These are phyloP conservation scores for Neocatenulostroma microsporum DNA, from an alignment of 2,329 filamentous ascomycete species.

Conservation along the genomic window DNA sequence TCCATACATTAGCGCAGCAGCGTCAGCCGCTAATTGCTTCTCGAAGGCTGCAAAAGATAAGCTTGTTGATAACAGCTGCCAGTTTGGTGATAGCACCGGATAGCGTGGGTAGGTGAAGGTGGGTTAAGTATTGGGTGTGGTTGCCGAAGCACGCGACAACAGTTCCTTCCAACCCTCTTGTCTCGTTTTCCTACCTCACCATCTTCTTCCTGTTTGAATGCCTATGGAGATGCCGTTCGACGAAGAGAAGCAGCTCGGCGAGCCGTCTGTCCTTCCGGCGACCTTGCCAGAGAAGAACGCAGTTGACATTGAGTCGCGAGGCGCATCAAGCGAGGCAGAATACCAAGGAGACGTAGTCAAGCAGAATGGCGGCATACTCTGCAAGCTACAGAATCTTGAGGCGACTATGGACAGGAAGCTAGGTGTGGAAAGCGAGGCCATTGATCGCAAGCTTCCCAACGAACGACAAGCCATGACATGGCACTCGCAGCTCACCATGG, in stretches of 20 bases:
- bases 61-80: too few relatives aligned
- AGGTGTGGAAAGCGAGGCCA: constrained; percentile 42
- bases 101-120: too few relatives aligned
- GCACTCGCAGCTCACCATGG: constrained; percentile 26
- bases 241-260: constrained; percentile 2
- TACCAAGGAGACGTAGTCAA: constrained; percentile 9
- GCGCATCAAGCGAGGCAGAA: constrained; percentile 8
- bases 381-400: constrained; percentile 31
- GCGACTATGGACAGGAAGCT: constrained; percentile 38
- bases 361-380: constrained; percentile 24
- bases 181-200: too few relatives aligned
- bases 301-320: constrained; percentile 18
- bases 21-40: too few relatives aligned
- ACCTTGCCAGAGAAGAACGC: constrained; percentile 1
- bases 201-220: too few relatives aligned
- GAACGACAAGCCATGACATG: constrained; percentile 38
- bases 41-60: too few relatives aligned
- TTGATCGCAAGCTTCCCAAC: constrained; percentile 39
- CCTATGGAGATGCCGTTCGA: constrained; percentile 7
- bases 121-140: too few relatives aligned
- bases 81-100: too few relatives aligned
- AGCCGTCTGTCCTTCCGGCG: constrained; percentile 2
- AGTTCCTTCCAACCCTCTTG: too few relatives aligned
- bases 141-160: too few relatives aligned
- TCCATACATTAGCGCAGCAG: too few relatives aligned